phyloP scores from a whole-genome alignment of 1,284 basidiomycete species.

The Cystobasidium pallidum region DNA sequence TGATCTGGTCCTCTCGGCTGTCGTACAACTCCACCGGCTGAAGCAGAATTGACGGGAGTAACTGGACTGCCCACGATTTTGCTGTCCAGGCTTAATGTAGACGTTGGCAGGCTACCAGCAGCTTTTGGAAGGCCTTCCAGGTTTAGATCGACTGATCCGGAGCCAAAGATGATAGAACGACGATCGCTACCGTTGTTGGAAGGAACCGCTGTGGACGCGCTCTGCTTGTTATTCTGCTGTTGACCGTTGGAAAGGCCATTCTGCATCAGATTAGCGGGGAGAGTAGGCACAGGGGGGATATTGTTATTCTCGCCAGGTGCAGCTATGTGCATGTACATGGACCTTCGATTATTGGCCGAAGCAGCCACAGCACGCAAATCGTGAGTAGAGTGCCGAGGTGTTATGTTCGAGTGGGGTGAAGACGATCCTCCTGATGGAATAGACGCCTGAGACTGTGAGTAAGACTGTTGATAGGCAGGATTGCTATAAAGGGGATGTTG shows the following conservation, averaged over 20 bases:
- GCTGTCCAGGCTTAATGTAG: constrained; percentile 22
- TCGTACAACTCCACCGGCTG: constrained; percentile 15
- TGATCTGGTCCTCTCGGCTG: constrained; percentile 39
- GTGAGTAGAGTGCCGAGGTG: constrained; percentile 35
- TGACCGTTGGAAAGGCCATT: not conserved
- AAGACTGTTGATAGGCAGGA: constrained; percentile 52
- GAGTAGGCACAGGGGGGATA: constrained; percentile 28
- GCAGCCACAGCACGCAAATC: constrained; percentile 33
- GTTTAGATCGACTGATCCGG: constrained; percentile 13
- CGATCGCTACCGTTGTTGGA: not conserved
- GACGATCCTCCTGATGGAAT: not conserved
- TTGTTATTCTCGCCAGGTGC: not conserved
- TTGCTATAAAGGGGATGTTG: constrained; percentile 50
- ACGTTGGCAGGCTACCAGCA: not conserved
- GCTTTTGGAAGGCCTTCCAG: not conserved
- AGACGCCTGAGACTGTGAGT: not conserved
- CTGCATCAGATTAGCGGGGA: constrained; percentile 9
- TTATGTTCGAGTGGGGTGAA: constrained; percentile 16
- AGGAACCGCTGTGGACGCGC: not conserved
- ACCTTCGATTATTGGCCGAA: constrained; percentile 18
- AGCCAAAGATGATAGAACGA: constrained; percentile 16
- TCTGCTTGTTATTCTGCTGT: not conserved
- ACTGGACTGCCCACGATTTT: constrained; percentile 41
- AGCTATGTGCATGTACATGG: constrained; percentile 1
- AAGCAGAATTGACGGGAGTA: not conserved